Evolutionary conservation across 2,329 filamentous ascomycete species (phyloP), one percentile per base, ranked within the genome.

Genomic region (Cercospora sp.): DNA sequence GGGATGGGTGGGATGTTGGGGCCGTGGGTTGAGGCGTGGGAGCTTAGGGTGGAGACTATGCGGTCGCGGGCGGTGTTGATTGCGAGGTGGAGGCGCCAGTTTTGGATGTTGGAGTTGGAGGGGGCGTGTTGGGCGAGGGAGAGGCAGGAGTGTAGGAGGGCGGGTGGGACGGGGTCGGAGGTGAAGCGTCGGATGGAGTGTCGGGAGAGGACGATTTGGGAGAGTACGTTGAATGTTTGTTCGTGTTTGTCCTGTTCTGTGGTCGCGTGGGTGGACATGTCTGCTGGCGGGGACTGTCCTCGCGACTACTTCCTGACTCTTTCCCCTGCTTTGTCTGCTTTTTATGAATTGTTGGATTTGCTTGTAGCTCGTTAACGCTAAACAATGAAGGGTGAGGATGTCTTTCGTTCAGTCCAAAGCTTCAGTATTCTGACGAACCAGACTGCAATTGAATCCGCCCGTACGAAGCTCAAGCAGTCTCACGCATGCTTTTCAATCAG

Each of bases 71-170:
- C 73, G 18, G 60, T 6, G 53, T 64, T 71, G 12, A 62, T 68
- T 48, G 71, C 63, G 31, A 75, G 58, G 10, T 67, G 63, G 58
- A 70, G 58, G 18, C 67, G 66, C 70, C 70, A 72, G 31, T 70
- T 70, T 55, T 72, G 70, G 42, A 72, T 72, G 60, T 70, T 72
- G 64, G 64, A 67, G 63, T 72, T 72, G 16, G 70, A 72, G 18
- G 70, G 70, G n/a, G 68, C 68, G 65, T 69, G 66, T 31, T 68
- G 68, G 10, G 70, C 70, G 36, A 72, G 64, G 10, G 60, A 20
- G 28, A 72, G 63, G 36, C 64, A 69, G 48, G 65, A 51, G 36
- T 57, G 55, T 5, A 72, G 63, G 64, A 65, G 26, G 3, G 63
- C 23, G 36, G 26, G 18, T n/a, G 68, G 66, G 23, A 70, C 55